phyloP scores from a whole-genome alignment of 768 basidiomycete species.

The Mycena capillaripes region DNA sequence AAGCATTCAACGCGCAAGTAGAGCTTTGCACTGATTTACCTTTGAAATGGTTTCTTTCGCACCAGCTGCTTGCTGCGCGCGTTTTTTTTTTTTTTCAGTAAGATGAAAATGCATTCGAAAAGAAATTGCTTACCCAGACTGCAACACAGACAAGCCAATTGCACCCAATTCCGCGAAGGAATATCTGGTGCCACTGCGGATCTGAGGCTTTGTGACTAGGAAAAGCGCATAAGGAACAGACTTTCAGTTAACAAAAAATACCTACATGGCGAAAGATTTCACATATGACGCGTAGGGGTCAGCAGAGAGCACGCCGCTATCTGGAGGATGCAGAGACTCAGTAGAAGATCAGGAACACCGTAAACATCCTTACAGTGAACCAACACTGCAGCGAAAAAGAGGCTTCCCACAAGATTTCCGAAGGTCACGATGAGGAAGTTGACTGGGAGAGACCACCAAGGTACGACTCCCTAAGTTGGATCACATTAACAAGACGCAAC shows the following conservation, averaged over 20 bases:
- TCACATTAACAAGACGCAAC: too few species aligned
- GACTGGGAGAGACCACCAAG: constrained; percentile 77
- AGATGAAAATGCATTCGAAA: too few species aligned
- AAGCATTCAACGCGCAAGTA: background rate
- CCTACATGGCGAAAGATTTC: constrained; percentile 70
- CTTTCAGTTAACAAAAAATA: background rate
- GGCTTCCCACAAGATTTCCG: constrained; percentile 77
- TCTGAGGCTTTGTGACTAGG: constrained; percentile 72
- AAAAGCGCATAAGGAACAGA: background rate
- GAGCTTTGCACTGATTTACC: constrained; percentile 45
- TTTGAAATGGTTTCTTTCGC: constrained; percentile 80
- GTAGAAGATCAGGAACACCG: background rate
- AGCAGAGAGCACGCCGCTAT: constrained; percentile 69
- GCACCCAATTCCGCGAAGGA: constrained; percentile 80
- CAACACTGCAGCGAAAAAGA: constrained; percentile 78
- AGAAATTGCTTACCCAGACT: constrained; percentile 68
- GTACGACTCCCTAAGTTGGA: constrained; percentile 70
- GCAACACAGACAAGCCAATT: constrained; percentile 85
- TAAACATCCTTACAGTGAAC: constrained; percentile 69
- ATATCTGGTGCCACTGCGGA: constrained; percentile 80
- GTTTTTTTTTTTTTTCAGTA: background rate
- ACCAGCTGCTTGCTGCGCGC: constrained; percentile 73
- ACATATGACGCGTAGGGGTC: constrained; percentile 72
- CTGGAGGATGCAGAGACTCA: constrained; percentile 48
- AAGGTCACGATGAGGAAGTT: constrained; percentile 81